phyloP scores from a whole-genome alignment of 2,329 filamentous ascomycete genomes.

The Botryotinia calthae region DNA sequence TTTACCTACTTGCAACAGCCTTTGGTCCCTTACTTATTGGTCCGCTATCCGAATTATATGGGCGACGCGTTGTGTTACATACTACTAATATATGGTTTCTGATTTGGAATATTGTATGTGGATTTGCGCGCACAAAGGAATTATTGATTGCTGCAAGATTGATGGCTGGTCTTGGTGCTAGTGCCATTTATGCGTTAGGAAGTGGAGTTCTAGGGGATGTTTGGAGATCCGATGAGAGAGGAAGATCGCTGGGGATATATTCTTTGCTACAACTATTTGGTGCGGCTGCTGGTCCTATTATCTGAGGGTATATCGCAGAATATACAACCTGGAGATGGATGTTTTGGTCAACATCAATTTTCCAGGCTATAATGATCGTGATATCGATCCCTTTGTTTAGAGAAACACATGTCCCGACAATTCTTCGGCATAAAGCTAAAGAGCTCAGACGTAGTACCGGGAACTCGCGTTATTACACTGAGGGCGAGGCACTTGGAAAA shows the following conservation, averaged over 20 bases:
- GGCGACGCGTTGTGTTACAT: conserved; percentile 45
- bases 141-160: conserved; percentile 47
- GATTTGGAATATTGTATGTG: conserved; percentile 52
- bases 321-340: conserved; percentile 53
- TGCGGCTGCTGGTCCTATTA: conserved; percentile 44
- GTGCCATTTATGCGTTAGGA: conserved; percentile 47
- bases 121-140: conserved; percentile 45
- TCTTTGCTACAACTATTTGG: conserved; percentile 37
- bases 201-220: conserved; percentile 45
- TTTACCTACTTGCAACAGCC: conserved; percentile 40
- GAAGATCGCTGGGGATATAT: conserved; percentile 42
- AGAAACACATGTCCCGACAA: conserved; percentile 50
- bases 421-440: conserved; percentile 40
- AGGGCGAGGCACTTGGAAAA: conserved; percentile 39
- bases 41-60: conserved; percentile 53
- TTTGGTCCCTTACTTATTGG: conserved; percentile 55
- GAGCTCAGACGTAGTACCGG: background rate
- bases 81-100: conserved; percentile 50
- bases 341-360: conserved; percentile 50
- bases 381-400: conserved; percentile 44
- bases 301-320: conserved; percentile 50
- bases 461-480: background rate
- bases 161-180: conserved; percentile 50
- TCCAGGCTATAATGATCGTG: conserved; percentile 41
- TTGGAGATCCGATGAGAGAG: conserved; percentile 48